Evolutionary conservation across 192 early-diverging fungal species (phyloP).

Genomic region (Backusella psychrophila): DNA sequence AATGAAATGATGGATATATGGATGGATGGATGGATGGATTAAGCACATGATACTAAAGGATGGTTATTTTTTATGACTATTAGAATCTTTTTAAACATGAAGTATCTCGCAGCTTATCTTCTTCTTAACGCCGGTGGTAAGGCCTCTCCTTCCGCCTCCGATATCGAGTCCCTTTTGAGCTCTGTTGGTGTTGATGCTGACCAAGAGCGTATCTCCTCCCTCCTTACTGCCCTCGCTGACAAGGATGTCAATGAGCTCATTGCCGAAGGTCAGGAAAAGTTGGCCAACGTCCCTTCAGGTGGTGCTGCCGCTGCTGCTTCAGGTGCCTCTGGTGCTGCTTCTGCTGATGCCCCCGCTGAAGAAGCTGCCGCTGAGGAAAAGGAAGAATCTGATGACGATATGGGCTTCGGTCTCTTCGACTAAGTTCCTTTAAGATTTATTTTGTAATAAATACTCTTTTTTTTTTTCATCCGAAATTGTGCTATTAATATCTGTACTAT

Average conservation of each 20-base stretch:
- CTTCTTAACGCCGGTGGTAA: constrained; percentile 91
- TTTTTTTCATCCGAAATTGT: neutral
- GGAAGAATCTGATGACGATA: constrained; percentile 89
- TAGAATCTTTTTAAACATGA: constrained; percentile 58
- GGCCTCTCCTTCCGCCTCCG: constrained; percentile 70
- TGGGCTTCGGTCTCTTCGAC: constrained; percentile 98
- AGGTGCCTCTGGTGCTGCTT: constrained; percentile 61
- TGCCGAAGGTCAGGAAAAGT: constrained; percentile 86
- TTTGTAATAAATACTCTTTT: neutral
- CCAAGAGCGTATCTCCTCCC: constrained; percentile 67
- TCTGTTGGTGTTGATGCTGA: constrained; percentile 94
- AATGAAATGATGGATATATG: neutral
- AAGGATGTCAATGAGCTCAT: constrained; percentile 91
- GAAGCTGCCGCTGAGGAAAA: constrained; percentile 87
- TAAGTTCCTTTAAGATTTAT: constrained; percentile 50
- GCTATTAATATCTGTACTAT: neutral
- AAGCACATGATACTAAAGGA: neutral
- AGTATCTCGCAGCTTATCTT: constrained; percentile 98
- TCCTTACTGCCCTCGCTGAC: constrained; percentile 82
- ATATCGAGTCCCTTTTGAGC: constrained; percentile 81
- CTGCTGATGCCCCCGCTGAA: constrained; percentile 43
- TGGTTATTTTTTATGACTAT: constrained; percentile 3
- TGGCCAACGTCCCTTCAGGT: constrained; percentile 90
- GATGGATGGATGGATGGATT: constrained; percentile 22
- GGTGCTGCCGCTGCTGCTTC: constrained; percentile 72